Conservation (phyloP, 164 flowering plant genomes). For the Chimonanthus salicifolius region DNA sequence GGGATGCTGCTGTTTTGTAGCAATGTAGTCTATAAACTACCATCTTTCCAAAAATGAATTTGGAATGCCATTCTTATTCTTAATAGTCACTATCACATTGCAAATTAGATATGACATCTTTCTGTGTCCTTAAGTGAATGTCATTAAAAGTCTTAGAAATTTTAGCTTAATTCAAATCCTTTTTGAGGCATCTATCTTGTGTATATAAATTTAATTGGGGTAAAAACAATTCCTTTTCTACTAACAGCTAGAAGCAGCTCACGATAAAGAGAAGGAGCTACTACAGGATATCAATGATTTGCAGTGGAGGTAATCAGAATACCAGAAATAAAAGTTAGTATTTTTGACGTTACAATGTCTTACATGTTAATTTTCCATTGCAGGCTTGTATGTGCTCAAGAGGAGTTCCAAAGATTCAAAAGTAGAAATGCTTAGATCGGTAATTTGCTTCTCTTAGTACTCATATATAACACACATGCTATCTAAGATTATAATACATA, state of each 20-base stretch:
- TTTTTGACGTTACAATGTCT: not conserved
- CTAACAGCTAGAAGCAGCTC: conserved; percentile 67
- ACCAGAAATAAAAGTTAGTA: not conserved
- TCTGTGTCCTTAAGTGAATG: not conserved
- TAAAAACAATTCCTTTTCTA: not conserved
- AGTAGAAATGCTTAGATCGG: conserved; percentile 44
- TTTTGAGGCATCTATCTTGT: no score
- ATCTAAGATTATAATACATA: not conserved
- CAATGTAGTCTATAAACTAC: no score
- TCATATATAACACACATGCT: not conserved
- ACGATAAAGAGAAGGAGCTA: conserved; percentile 75
- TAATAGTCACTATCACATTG: no score
- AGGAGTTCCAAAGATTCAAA: conserved; percentile 62
- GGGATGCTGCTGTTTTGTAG: no score
- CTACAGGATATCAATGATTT: conserved; percentile 65
- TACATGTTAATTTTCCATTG: conserved; percentile 8
- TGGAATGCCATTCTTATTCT: no score
- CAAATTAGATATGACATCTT: no score
- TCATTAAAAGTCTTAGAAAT: not conserved
- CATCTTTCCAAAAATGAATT: no score
- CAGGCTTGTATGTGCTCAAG: conserved; percentile 63
- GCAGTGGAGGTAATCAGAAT: conserved; percentile 58
- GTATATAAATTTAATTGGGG: not conserved
- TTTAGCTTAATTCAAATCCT: not conserved
- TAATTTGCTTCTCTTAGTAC: not conserved